Conservation (phyloP, 2,329 filamentous ascomycete genomes). For the Shiraia sp. region DNA sequence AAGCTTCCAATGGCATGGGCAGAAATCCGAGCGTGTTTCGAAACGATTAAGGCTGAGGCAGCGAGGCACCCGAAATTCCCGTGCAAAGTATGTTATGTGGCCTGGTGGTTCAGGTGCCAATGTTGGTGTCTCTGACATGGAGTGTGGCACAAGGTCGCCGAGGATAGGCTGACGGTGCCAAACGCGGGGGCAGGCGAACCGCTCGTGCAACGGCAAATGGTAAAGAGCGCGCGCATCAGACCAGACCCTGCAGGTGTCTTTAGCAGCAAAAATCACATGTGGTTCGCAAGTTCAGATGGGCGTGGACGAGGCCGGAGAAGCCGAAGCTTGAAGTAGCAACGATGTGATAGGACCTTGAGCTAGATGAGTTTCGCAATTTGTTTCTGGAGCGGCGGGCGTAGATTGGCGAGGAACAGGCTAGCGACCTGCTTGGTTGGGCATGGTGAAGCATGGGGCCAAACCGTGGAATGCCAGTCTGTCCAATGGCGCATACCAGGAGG, state of each 20-base stretch:
- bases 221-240: background rate
- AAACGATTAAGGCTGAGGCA: slow-evolving; percentile 11
- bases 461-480: slow-evolving; percentile 9
- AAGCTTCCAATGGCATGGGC: slow-evolving; percentile 1
- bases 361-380: slow-evolving; percentile 21
- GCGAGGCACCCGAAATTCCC: slow-evolving; percentile 19
- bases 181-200: slow-evolving; percentile 17
- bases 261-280: no score
- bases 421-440: slow-evolving; percentile 20
- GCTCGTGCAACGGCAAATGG: slow-evolving; percentile 20
- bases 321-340: no score
- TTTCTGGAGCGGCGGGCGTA: slow-evolving; percentile 13
- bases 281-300: no score
- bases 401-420: slow-evolving; percentile 28
- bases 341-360: background rate
- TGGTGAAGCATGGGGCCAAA: slow-evolving; percentile 25
- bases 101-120: slow-evolving; percentile 8
- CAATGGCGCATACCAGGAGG: slow-evolving; percentile 18
- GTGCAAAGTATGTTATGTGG: slow-evolving; percentile 8
- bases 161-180: background rate
- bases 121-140: slow-evolving; percentile 29
- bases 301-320: no score
- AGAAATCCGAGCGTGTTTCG: slow-evolving; percentile 11
- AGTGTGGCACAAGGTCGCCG: slow-evolving; percentile 24
- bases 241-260: no score